Evolutionary conservation across 176 grass and related monocot species (phyloP), one percentile per base, ranked within the genome.

Genomic region (Zea luxurians): DNA sequence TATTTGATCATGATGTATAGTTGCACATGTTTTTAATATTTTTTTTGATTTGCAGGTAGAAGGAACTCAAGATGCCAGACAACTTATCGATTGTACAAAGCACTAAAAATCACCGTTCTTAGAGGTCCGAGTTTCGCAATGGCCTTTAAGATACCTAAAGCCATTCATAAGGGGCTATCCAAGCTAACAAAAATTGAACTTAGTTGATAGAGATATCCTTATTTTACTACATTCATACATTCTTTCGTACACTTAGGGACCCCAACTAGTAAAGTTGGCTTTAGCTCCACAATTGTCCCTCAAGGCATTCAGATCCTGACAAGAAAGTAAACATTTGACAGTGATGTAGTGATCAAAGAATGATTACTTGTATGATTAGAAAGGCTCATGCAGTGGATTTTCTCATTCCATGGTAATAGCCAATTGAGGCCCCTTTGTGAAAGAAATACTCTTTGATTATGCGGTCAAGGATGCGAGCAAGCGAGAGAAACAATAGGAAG

Each of bases 361-460:
- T 59, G 4, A 53, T 40, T 59, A 54, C 48, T 48, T 46, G 10
- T 43, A 76, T 65, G 61, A 60, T 47, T 73, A 27, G 58, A 69
- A 85, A 83, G 35, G 18, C n/a, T 49, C 41, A 52, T 64, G 38
- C 61, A 78, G 42, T 64, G 40, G 74, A 83, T 88, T 83, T 79
- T 7, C 89, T 85, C 74, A 98, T 92, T 84, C 96, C 96, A 72
- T 95, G 96, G 75, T 87, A 99, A 78, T 99, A 99, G 18, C 96
- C 96, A 83, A 99, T 83, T 58, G 96, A 99, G 47, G 92, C 96
- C 17, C 96, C 96, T 78, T 93, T 95, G 83, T 95, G 90, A 70
- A 99, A 89, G 48, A 99, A 99, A 64, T 91, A 99, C 76, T 99
- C 96, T 89, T 99, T 92, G 55, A 99, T 88, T 70, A 94, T 88